These are phyloP conservation scores for Eragrostis nindensis DNA, from an alignment of 176 grass and related monocot genomes.

Conservation along the genomic window DNA sequence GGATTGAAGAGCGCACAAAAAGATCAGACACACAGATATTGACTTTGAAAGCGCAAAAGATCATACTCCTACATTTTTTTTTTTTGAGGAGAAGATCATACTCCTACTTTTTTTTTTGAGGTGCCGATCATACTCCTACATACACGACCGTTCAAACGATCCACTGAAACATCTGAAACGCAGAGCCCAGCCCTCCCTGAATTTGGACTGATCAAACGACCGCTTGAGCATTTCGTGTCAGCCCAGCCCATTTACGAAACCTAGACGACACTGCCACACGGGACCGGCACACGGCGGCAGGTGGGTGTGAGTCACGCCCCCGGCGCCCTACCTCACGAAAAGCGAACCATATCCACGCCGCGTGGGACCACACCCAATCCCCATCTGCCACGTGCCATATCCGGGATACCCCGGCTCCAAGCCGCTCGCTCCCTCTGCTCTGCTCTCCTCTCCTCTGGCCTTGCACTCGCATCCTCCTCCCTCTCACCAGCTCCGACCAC, in stretches of 20 bases:
- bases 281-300: neutral
- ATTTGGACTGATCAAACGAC: no score
- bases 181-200: no score
- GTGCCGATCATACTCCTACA: no score
- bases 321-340: conserved; percentile 21
- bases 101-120: no score
- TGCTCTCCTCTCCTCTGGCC: neutral
- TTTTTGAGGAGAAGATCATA: no score
- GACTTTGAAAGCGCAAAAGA: no score
- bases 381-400: conserved; percentile 35
- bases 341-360: conserved; percentile 56
- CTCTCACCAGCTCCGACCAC: conserved; percentile 4
- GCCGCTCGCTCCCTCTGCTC: conserved; percentile 43
- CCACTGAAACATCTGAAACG: no score
- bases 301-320: neutral
- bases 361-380: neutral
- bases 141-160: no score
- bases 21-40: no score
- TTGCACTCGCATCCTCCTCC: conserved; percentile 12
- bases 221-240: neutral
- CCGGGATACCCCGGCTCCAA: conserved; percentile 40
- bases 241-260: neutral
- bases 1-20: no score
- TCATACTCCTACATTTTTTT: no score
- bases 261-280: conserved; percentile 18